Evolutionary conservation across 768 basidiomycete species (phyloP), one percentile per base, ranked within the genome.

Genomic region (Dictyophora rubrovolvata): DNA sequence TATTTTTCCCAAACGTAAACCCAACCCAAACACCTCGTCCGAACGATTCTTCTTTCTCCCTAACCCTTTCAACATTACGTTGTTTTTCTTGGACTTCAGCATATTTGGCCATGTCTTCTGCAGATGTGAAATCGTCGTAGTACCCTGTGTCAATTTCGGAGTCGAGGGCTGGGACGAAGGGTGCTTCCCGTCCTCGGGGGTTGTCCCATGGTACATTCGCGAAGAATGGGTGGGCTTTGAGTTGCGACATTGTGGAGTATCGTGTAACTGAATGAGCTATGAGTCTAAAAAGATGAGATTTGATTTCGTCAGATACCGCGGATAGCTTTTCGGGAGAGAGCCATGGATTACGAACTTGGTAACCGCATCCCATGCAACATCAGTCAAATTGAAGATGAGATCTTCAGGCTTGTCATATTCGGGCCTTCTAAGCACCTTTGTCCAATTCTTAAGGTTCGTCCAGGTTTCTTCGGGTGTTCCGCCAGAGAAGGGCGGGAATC

Each of bases 371-470:
- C 96, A 99, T 8, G 94, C 92, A 14, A 85, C 72, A 68, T 99
- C 95, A 1, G 83, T 82, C 65, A 99, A 75, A 71, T 98, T 99
- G 79, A 98, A 99, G 63, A 98, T 90, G 47, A 93, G 77, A 70
- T 99, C 96, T 69, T 98, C 94, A 1, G 91, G 89, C 63, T 87
- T 86, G 69, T 97, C 94, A 65, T 98, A 99, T 65, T 93, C 87
- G 1, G 96, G 96, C 59, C 96, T 72, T n/a, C 87, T 77, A 5
- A 99, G 77, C 1, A 93, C 92, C 62, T 88, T 88, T 17, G 86
- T 83, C 96, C 96, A 99, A 69, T 97, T 97, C 73, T 97, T 97
- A 62, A 99, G 74, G 72, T 98, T 98, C 16, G 92, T 92, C 96
- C 96, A 99, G 0, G 96, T 99, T 72, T 99, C 96, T 64, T 99